Evolutionary conservation across 257 asterid genomes (phyloP).

Genomic region (Scutellaria minor): DNA sequence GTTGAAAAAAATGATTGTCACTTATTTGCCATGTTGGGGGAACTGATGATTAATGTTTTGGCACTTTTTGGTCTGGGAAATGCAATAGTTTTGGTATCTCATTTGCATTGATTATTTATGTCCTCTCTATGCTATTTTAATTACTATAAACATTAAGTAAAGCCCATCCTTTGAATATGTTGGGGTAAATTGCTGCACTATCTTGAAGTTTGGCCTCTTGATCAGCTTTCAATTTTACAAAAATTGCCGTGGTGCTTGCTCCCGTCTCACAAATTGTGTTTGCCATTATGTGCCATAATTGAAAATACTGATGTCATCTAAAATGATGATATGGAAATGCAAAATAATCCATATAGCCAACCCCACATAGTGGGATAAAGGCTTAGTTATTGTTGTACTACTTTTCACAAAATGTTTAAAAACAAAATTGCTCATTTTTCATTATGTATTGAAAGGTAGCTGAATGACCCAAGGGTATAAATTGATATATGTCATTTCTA

Average conservation of each 20-base stretch:
- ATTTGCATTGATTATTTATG: neutral
- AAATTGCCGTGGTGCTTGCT: neutral
- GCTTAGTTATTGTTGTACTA: neutral
- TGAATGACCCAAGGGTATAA: neutral
- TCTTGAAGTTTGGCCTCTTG: neutral
- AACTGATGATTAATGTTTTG: constrained; percentile 22
- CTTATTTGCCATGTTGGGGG: constrained; percentile 15
- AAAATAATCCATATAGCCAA: neutral
- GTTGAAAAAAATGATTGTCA: constrained; percentile 26
- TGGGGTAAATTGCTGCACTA: neutral
- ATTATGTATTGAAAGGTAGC: neutral
- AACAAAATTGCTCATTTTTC: neutral
- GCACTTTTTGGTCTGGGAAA: constrained; percentile 26
- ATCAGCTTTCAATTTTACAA: neutral
- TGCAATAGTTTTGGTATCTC: neutral
- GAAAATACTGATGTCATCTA: constrained; percentile 8
- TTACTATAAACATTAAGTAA: constrained; percentile 17
- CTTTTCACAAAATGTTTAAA: neutral
- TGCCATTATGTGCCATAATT: neutral
- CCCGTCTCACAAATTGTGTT: constrained; percentile 12
- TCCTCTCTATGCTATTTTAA: constrained; percentile 13
- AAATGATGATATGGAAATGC: constrained; percentile 2
- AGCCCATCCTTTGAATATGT: neutral
- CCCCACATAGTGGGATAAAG: too few relatives aligned
- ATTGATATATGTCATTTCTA: neutral